phyloP scores from a whole-genome alignment of 257 asterid genomes.

The Solanum verrucosum region DNA sequence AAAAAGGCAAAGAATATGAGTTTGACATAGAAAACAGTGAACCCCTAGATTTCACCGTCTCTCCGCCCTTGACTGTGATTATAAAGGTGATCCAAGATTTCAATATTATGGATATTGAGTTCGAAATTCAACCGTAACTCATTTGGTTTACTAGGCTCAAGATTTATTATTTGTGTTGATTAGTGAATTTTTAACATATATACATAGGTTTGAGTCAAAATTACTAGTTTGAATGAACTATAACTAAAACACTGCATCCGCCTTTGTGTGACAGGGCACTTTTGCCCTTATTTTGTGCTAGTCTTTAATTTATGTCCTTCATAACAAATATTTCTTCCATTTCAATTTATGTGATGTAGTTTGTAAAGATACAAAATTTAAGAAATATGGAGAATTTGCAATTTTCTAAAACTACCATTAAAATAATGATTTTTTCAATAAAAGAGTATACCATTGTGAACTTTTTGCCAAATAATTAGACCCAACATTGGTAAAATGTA shows the following conservation, averaged over 20 bases:
- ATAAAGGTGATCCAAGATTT: too few relatives aligned
- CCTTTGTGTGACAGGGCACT: not conserved
- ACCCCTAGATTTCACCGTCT: too few relatives aligned
- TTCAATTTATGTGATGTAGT: too few relatives aligned
- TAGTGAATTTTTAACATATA: too few relatives aligned
- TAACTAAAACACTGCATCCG: not conserved
- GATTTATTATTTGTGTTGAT: not conserved
- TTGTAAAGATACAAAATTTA: too few relatives aligned
- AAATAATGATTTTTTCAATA: too few relatives aligned
- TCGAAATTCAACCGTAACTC: not conserved
- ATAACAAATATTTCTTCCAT: not conserved
- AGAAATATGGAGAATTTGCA: not conserved
- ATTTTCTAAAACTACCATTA: not conserved
- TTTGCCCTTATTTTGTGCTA: not conserved
- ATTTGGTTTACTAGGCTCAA: not conserved
- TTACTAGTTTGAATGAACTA: too few relatives aligned
- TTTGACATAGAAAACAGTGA: too few relatives aligned
- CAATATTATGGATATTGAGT: not conserved
- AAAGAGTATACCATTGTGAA: not conserved
- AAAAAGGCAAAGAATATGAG: not conserved
- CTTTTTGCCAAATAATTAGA: too few relatives aligned
- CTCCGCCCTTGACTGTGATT: fast-evolving
- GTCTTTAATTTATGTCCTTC: not conserved
- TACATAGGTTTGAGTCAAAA: too few relatives aligned
- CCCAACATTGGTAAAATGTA: not conserved